Conservation (phyloP, 306 rosid genomes). For the Ormosia emarginata region DNA sequence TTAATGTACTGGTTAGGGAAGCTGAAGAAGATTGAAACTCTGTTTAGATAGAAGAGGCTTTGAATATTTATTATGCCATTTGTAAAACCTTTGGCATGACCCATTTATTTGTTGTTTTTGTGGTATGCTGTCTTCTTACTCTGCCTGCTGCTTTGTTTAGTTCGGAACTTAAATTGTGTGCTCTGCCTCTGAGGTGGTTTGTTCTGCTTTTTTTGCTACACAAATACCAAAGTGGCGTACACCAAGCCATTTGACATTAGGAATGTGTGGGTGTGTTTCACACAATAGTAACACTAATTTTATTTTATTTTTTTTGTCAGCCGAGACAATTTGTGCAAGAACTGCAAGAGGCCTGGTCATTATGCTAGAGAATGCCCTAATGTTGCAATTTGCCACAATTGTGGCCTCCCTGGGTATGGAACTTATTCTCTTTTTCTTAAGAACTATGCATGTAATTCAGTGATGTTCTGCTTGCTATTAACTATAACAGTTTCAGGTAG, state of each 20-base stretch:
- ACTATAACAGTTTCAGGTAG: background rate
- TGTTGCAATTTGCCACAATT: constrained; percentile 96
- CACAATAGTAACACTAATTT: background rate
- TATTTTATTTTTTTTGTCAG: constrained; percentile 45
- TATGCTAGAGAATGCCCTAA: constrained; percentile 98
- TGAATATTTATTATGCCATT: background rate
- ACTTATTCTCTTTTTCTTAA: constrained; percentile 13
- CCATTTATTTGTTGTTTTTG: background rate
- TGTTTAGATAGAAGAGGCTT: constrained; percentile 26
- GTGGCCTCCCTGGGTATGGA: constrained; percentile 89
- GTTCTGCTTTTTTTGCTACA: background rate
- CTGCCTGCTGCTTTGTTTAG: constrained; percentile 9
- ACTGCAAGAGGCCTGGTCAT: constrained; percentile 98
- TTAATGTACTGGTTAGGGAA: constrained; percentile 29
- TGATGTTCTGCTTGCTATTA: background rate
- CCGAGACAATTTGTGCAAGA: constrained; percentile 97
- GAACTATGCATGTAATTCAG: background rate
- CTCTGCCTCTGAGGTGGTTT: background rate
- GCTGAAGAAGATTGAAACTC: constrained; percentile 12
- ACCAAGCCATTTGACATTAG: background rate
- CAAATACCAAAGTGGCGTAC: background rate
- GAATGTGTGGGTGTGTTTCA: background rate
- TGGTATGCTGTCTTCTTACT: background rate
- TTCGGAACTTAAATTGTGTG: background rate
- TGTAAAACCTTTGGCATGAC: background rate